Conservation (phyloP, 2,329 filamentous ascomycete species). For the Teratosphaeria destructans region DNA sequence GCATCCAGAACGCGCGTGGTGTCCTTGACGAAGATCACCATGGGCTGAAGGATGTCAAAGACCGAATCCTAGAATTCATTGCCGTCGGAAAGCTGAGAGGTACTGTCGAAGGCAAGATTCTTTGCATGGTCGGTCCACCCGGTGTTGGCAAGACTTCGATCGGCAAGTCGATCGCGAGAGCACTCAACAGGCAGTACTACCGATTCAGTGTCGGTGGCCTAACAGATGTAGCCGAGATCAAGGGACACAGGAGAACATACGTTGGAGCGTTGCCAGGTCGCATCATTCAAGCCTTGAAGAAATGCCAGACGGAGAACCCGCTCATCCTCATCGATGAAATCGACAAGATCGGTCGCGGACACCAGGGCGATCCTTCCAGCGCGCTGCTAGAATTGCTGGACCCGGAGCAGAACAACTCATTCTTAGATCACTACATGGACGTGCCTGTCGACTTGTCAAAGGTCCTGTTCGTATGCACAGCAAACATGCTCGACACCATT, state of each 20-base stretch:
- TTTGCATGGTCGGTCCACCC: slow-evolving; percentile 93
- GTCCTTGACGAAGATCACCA: slow-evolving; percentile 96
- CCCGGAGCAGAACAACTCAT: slow-evolving; percentile 93
- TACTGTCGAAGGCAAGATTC: slow-evolving; percentile 94
- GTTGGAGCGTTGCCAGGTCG: slow-evolving; percentile 90
- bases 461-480: slow-evolving; percentile 95
- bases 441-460: slow-evolving; percentile 95
- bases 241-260: slow-evolving; percentile 91
- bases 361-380: slow-evolving; percentile 92
- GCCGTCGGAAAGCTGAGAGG: slow-evolving; percentile 94
- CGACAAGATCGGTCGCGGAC: slow-evolving; percentile 93
- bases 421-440: slow-evolving; percentile 97
- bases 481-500: slow-evolving; percentile 98
- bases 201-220: slow-evolving; percentile 94
- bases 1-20: slow-evolving; percentile 77
- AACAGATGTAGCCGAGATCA: slow-evolving; percentile 97
- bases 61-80: slow-evolving; percentile 95
- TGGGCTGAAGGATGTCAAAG: slow-evolving; percentile 94
- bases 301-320: slow-evolving; percentile 97
- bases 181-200: slow-evolving; percentile 93
- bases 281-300: slow-evolving; percentile 97
- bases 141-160: slow-evolving; percentile 99
- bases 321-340: slow-evolving; percentile 94
- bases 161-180: slow-evolving; percentile 92
- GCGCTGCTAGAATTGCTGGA: slow-evolving; percentile 88